Evolutionary conservation across 1,284 basidiomycete species (phyloP), one percentile per base, ranked within the genome.

Genomic region (Ustilago lituana): DNA sequence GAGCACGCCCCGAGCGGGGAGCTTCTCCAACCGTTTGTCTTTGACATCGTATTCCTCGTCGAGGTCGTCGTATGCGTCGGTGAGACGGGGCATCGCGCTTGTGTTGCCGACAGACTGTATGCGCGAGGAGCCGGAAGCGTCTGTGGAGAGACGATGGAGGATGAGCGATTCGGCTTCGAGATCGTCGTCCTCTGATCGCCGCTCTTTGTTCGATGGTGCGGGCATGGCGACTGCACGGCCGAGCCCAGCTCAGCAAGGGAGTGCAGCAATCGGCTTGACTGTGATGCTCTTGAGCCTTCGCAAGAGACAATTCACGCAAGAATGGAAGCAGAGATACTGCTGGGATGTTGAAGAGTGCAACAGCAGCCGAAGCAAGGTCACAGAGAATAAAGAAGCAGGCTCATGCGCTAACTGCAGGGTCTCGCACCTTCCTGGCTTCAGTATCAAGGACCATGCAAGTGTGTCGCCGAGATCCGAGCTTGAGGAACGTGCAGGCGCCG

Each of bases 141-240:
- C 69, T 46, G 63, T 67, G 31, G 59, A 60, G 38, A 72, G 40
- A 10, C 64, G 63, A 22, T 72, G 69, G 3, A 72, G 60, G 26
- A 72, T 67, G 27, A 72, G 69, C 5, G 69, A 62, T 36, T 72
- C 69, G 19, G 69, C 69, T 48, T 72, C 69, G 20, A 72, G 59
- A 23, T 72, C 69, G 32, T 53, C 51, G 35, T 67, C 63, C n/a
- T 62, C 44, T 1, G 65, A 61, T 14, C 27, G 40, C 9, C 62
- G 53, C 0, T 59, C 53, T 37, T 58, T 82, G 4, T 45, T 51
- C 3, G 58, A n/a, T 2, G 53, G 27, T 0, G 50, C 5, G 3
- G 56, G 50, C 62, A 65, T 63, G 17, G 3, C 43, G 9, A 23
- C 26, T 8, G 6, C 26, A n/a, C n/a, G n/a, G n/a, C n/a, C n/a